phyloP scores from a whole-genome alignment of 164 flowering plant genomes.

The Liriodendron chinense region DNA sequence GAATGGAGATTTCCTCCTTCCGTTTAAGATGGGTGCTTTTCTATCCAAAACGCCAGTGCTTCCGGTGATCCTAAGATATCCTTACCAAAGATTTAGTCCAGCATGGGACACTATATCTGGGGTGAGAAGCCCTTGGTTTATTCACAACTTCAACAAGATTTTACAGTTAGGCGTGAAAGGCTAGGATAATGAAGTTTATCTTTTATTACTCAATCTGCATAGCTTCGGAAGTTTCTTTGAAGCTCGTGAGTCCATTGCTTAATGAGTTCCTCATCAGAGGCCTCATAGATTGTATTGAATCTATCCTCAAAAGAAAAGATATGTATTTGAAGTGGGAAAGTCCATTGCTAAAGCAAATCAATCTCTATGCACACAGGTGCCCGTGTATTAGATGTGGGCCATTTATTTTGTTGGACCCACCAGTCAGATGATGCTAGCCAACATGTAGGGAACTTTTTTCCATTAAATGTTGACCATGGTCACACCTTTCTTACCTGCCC shows the following conservation, averaged over 20 bases:
- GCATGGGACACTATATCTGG: slow-evolving; percentile 95
- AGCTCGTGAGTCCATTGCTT: neutral
- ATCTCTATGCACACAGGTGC: too few relatives aligned
- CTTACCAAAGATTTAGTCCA: slow-evolving; percentile 84
- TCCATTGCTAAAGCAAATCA: too few relatives aligned
- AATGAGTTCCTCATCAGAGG: neutral
- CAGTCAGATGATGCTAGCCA: too few relatives aligned
- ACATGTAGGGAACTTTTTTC: too few relatives aligned
- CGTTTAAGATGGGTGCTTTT: slow-evolving; percentile 94
- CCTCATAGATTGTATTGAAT: too few relatives aligned
- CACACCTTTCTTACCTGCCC: too few relatives aligned
- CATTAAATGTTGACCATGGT: too few relatives aligned
- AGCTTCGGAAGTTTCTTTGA: neutral
- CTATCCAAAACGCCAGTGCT: slow-evolving; percentile 70
- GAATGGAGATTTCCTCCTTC: slow-evolving; percentile 88
- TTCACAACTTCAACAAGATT: neutral
- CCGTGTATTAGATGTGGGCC: too few relatives aligned
- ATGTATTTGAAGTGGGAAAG: too few relatives aligned
- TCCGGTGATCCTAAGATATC: slow-evolving; percentile 85
- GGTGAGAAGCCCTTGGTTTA: slow-evolving; percentile 39
- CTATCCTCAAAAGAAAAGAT: too few relatives aligned
- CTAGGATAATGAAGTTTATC: neutral
- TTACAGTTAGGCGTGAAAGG: neutral
- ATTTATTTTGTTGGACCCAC: too few relatives aligned
- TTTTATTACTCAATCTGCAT: neutral